Base-by-base conservation (phyloP, 2,329 filamentous ascomycete genomes). In the Ilyonectria sp. region DNA sequence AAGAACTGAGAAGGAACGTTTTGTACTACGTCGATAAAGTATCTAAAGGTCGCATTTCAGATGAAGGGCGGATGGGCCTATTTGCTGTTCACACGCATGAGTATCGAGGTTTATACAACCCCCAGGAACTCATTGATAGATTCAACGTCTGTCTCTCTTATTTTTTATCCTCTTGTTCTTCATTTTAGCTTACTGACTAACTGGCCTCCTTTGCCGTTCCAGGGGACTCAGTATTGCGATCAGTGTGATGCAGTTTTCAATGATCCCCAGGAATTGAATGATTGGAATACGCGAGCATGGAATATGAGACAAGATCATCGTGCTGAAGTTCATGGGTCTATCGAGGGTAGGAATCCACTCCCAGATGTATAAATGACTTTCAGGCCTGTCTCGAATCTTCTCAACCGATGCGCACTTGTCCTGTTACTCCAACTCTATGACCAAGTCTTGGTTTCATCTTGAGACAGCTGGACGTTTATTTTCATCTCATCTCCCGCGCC, bases 291-390 rank as follows among this genome's bases (percentile, higher is more conserved):
- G 40, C 2, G 40, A 43, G 40, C 40, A 43, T 43, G 40, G 40
- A 43, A n/a, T 43, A 43, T 43, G 26, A 52, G 47, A 52, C 47
- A 52, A 19, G 47, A 33, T 21, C 47, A 52, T 33, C 47, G 47
- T 10, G 29, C 15, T 8, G 23, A n/a, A 6, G 47, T 52, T n/a
- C 47, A 33, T 52, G 47, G 47, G 7, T 52, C 47, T 19, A 33
- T n/a, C 2, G 26, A 52, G 26, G 17, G 26, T 19, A 52, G 17
- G 31, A 19, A 10, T 13, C 47, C 47, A 2, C 7, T 52, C 4
- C 47, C 26, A 33, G 26, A 52, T 17, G 47, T 9, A 10, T 52
- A 50, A n/a, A n/a, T 8, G 8, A n/a, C 40, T 8, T n/a, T n/a
- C 4, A 43, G 40, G n/a, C 40, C 19, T 9, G n/a, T n/a, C 37